Evolutionary conservation across 257 asterid genomes (phyloP), one percentile per base, ranked within the genome.

Genomic region (Jaltomata sinuosa): DNA sequence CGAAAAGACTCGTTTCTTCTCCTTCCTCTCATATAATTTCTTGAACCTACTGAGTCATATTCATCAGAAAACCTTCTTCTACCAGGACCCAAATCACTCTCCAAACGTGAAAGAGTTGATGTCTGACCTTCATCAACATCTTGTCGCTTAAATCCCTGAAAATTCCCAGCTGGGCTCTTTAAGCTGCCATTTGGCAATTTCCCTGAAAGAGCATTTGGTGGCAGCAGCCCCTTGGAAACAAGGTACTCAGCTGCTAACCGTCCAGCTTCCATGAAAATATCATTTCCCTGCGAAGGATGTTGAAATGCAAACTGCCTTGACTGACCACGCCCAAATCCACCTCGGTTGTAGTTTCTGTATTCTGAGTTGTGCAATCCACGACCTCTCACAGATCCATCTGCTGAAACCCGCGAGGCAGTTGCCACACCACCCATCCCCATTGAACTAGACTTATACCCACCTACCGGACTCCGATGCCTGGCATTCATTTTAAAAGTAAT

Each of bases 191-290:
- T 86, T 82, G 83, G 92, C 94, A 91, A 89, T 89, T 92, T 95
- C 52, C 97, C 99, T 1, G 96, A 87, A 40, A 93, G 93, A 19
- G 92, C 97, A 89, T 87, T 89, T 62, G 90, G 91, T 52, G 96
- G 97, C 86, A 97, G 87, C 84, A 93, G 79, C 25, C 98, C 99
- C 84, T 91, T 95, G 62, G 95, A 84, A 79, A 95, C 93, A 87
- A 95, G 87, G 83, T 93, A 97, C 87, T 95, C 98, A 57, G 98
- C 93, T 15, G 99, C 99, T 84, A 97, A 84, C 87, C 86, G 91
- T 59, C 99, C 99, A 61, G 99, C 99, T 87, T 97, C 98, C 87
- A 95, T 85, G 61, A 95, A 93, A 85, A 97, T 25, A 71, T 93
- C 96, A 15, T 91, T 65, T 83, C 83, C 91, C 38, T 86, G 88